Conservation (phyloP, 129 eudicot genomes). For the Chrysanthemum makinoi region DNA sequence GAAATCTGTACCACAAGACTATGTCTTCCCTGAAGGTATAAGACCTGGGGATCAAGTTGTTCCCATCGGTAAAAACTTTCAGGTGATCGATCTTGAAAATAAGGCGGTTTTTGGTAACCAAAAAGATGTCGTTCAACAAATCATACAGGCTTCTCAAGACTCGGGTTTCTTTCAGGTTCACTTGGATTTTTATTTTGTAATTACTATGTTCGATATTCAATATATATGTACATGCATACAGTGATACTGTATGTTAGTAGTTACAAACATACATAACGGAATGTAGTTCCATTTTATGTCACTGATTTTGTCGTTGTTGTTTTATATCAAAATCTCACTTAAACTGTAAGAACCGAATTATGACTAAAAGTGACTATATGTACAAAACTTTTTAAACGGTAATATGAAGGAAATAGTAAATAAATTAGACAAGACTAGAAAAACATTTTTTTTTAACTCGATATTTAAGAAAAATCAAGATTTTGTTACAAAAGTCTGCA, state of each 20-base stretch:
- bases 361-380: too few relatives aligned
- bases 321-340: too few relatives aligned
- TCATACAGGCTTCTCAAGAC: slow-evolving; percentile 25
- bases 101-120: background rate
- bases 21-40: slow-evolving; percentile 19
- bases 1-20: slow-evolving; percentile 27
- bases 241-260: too few relatives aligned
- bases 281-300: too few relatives aligned
- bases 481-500: too few relatives aligned
- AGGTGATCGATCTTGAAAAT: slow-evolving; percentile 26
- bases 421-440: too few relatives aligned
- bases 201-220: background rate
- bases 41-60: slow-evolving; percentile 21
- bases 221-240: background rate
- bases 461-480: too few relatives aligned
- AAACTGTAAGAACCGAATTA: too few relatives aligned
- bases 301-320: too few relatives aligned
- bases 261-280: background rate
- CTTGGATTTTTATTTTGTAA: background rate
- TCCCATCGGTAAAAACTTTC: slow-evolving; percentile 16
- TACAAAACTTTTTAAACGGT: too few relatives aligned
- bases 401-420: too few relatives aligned
- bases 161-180: slow-evolving; percentile 36
- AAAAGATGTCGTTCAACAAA: slow-evolving; percentile 12
- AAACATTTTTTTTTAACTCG: too few relatives aligned